A percentile compares a stretch with the other conserved stretches of the same genome.
Evolutionary conservation across 2,329 filamentous ascomycete species (phyloP).

Genomic region (Aspergillus ruber): DNA sequence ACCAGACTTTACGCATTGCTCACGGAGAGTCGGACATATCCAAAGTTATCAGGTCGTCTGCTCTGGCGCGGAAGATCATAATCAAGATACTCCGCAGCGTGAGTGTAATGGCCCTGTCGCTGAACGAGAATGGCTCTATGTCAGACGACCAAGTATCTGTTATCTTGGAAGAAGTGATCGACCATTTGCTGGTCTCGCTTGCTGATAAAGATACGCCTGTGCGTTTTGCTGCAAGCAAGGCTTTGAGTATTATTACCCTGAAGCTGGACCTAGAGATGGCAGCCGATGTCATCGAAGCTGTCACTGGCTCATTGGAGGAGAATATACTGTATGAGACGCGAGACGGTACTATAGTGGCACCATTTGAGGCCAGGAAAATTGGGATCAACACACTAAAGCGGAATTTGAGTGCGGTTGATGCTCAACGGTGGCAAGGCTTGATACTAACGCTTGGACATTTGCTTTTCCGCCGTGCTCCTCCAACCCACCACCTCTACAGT

Average conservation of each 20-base stretch:
- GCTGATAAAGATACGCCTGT: slow-evolving; percentile 89
- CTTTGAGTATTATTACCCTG: slow-evolving; percentile 76
- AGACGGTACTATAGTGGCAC: slow-evolving; percentile 34
- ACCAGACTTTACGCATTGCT: slow-evolving; percentile 55
- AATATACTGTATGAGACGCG: slow-evolving; percentile 53
- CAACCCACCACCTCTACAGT: slow-evolving; percentile 60
- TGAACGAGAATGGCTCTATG: slow-evolving; percentile 35
- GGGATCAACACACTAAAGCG: slow-evolving; percentile 37
- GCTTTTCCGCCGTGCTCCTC: slow-evolving; percentile 76
- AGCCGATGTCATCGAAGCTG: slow-evolving; percentile 76
- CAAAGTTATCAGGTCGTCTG: slow-evolving; percentile 59
- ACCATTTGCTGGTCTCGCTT: slow-evolving; percentile 69
- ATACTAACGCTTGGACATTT: slow-evolving; percentile 82
- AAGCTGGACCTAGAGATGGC: slow-evolving; percentile 76
- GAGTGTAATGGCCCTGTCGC: slow-evolving; percentile 56
- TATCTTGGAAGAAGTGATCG: slow-evolving; percentile 72
- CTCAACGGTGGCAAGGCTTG: slow-evolving; percentile 85
- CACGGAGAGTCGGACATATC: slow-evolving; percentile 46
- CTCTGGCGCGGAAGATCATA: slow-evolving; percentile 71
- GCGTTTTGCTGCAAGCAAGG: slow-evolving; percentile 83
- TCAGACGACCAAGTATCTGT: slow-evolving; percentile 36
- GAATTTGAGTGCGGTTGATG: slow-evolving; percentile 68
- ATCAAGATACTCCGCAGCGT: slow-evolving; percentile 80
- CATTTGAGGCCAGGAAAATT: slow-evolving; percentile 24
- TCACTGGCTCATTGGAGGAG: slow-evolving; percentile 63